Percentiles rank a stretch among this genome's conserved stretches.
These are phyloP conservation scores for Endoconidiophora laricicola DNA, from an alignment of 2,329 filamentous ascomycete species.

Conservation along the genomic window DNA sequence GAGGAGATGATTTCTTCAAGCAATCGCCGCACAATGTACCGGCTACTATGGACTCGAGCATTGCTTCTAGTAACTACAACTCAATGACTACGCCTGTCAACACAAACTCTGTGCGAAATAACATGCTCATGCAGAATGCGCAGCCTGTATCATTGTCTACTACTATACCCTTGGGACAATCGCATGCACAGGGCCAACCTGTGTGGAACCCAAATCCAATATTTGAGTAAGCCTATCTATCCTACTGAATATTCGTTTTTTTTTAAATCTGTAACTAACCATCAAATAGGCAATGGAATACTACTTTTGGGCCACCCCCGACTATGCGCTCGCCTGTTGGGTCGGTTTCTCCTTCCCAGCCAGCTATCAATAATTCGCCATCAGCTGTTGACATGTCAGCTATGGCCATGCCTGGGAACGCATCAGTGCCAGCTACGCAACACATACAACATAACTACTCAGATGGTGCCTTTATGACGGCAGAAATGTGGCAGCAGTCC, in stretches of 20 bases:
- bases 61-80: slow-evolving; percentile 4
- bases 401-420: slow-evolving; percentile 1
- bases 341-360: slow-evolving; percentile 29
- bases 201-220: slow-evolving; percentile 76
- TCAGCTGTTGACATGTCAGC: slow-evolving; percentile 5
- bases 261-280: not conserved
- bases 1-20: slow-evolving; percentile 3
- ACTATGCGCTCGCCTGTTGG: slow-evolving; percentile 7
- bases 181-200: slow-evolving; percentile 20
- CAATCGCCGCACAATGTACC: slow-evolving; percentile 7
- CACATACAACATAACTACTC: slow-evolving; percentile 31
- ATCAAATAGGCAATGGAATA: slow-evolving; percentile 67
- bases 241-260: not conserved
- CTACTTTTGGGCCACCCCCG: slow-evolving; percentile 52
- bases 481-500: slow-evolving; percentile 58
- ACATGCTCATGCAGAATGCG: slow-evolving; percentile 21
- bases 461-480: slow-evolving; percentile 44
- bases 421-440: slow-evolving; percentile 19
- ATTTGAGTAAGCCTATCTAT: slow-evolving; percentile 58
- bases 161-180: slow-evolving; percentile 24
- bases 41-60: slow-evolving; percentile 3
- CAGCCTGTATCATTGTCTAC: slow-evolving; percentile 39
- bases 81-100: slow-evolving; percentile 3
- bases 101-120: slow-evolving; percentile 16
- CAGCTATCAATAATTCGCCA: slow-evolving; percentile 16